Evolutionary conservation across 164 flowering plant genomes (phyloP).

Genomic region (Chloranthus sessilifolius): DNA sequence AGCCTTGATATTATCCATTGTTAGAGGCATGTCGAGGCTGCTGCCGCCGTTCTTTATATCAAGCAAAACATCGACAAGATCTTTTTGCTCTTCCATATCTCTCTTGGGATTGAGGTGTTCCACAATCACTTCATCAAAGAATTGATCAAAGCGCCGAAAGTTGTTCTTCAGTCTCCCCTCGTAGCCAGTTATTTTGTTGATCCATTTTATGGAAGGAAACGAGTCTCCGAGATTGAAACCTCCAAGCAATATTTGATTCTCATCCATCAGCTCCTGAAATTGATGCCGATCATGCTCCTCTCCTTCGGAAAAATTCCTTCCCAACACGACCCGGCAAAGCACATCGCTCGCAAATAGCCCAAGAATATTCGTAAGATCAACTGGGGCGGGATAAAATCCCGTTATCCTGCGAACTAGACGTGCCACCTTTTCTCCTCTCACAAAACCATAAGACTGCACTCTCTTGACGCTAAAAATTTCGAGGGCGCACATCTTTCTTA

Average conservation of each 20-base stretch:
- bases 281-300: conserved; percentile 41
- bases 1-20: conserved; percentile 49
- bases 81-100: conserved; percentile 24
- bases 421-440: conserved; percentile 49
- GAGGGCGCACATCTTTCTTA: conserved; percentile 38
- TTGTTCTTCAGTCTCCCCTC: conserved; percentile 29
- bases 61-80: conserved; percentile 52
- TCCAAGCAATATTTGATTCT: conserved; percentile 47
- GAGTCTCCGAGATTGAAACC: conserved; percentile 51
- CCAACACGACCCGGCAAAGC: conserved; percentile 38
- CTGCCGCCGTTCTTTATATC: conserved; percentile 24
- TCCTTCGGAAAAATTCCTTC: conserved; percentile 36
- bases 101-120: conserved; percentile 29
- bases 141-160: conserved; percentile 31
- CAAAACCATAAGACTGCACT: conserved; percentile 36
- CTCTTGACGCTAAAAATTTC: conserved; percentile 41
- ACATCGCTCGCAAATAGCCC: conserved; percentile 34
- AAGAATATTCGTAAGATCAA: conserved; percentile 29
- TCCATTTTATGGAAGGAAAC: conserved; percentile 51
- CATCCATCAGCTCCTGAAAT: conserved; percentile 44
- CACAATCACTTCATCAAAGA: conserved; percentile 35
- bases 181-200: conserved; percentile 35
- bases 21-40: conserved; percentile 30
- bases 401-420: conserved; percentile 30
- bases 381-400: conserved; percentile 16